Evolutionary conservation across 1,139 yeast species (phyloP), one percentile per base, ranked within the genome.

Genomic region (Suzukiozyma palmioleophila): DNA sequence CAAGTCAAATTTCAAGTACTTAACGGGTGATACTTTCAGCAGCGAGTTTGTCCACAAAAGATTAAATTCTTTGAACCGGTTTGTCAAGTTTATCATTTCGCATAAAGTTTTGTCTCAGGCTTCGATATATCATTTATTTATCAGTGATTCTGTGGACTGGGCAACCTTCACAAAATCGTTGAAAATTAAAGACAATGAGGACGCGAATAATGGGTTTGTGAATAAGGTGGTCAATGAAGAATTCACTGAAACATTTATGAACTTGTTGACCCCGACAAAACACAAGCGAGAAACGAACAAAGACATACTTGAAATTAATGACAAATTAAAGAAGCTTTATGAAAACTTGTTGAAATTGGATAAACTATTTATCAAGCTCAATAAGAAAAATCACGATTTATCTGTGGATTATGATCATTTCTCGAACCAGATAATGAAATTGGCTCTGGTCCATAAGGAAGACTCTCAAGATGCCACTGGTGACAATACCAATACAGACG

Each of bases 1-100:
- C 45, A 90, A 89, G 62, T 87, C 85, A 67, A 79, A 95, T 45
- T 70, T 90, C 51, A 96, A 92, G 59, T 92, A 92, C 58, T 72
- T 92, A 41, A 89, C 95, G 32, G 98, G 98, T n/a, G 97, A 92
- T 53, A 74, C 96, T 14, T 87, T 87, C 56, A 78, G 87, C 39
- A 64, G 75, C 9, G 87, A 87, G 43, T 92, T 92, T 60, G 90
- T 96, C 0, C 70, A 75, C 46, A 85, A 87, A 56, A 69, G 98
- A 48, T 82, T 95, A n/a, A 80, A 82, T 37, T 87, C 97, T 5
- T 68, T 92, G 40, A 81, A 84, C 51, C 69, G 94, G 44, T 92
- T 89, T 55, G 61, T 92, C 40, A 69, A 76, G 46, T 78, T 95
- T 48, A 70, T 92, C 11, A 72, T 89, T 22, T 69, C 72, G 42